Evolutionary conservation across 2,329 filamentous ascomycete genomes (phyloP), one percentile per base, ranked within the genome.

Genomic region (Aspergillus brunneoviolaceus): DNA sequence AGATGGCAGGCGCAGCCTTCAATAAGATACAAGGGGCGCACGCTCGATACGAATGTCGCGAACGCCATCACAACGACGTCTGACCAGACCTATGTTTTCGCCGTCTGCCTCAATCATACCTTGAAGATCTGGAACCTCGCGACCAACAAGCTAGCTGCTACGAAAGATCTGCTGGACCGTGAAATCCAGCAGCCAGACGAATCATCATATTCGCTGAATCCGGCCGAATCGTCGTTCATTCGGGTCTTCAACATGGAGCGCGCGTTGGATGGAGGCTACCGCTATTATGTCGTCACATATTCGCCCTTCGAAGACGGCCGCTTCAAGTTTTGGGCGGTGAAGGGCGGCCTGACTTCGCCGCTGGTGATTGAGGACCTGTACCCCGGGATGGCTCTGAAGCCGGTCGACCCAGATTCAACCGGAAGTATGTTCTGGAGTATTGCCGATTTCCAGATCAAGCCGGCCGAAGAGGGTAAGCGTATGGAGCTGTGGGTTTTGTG

Each of bases 281-380:
- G 77, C 45, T 88, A 87, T 70, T 84, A 84, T 60, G 85, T 94
- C 56, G 87, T 91, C 42, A 94, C 92, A 9, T 96, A 92, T 75
- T 97, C 93, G 11, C 94, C 95, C 0, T 87, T 95, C 64, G 90
- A 92, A 31, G 85, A 88, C 47, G 90, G 95, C 39, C 89, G 94
- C 72, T 98, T 99, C 82, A 98, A 96, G 74, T 93, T 99, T 72
- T 99, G 93, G 91, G 85, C 85, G 56, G 85, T 89, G 19, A 85
- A 87, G 65, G 85, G 88, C 56, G 84, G 76, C n/a, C 84, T 67
- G 82, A 89, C 68, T 64, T 78, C 67, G 65, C 77, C 65, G 2
- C 74, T 92, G 21, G 82, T 87, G 9, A 81, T 96, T 14, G 84
- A 87, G 63, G 91, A 96, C 67, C 79, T 91, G 23, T 92, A 90